A percentile compares a stretch with the other conserved stretches of the same genome.
These are phyloP conservation scores for Lecanoromycetidae sp. DNA, from an alignment of 2,329 filamentous ascomycete genomes.

Conservation along the genomic window DNA sequence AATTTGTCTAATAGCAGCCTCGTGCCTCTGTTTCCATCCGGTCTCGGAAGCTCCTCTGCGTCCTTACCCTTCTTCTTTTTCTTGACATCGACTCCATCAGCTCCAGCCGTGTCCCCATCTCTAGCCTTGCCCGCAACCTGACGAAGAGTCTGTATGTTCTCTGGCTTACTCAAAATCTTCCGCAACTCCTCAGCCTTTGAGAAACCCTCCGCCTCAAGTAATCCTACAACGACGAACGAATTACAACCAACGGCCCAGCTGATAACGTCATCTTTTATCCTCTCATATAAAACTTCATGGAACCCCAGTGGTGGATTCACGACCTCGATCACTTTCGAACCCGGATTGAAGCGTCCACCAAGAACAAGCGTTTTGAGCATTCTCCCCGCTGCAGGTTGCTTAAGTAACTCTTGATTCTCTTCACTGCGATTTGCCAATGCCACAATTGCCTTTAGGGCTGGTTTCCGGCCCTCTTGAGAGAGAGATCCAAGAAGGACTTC, in stretches of 20 bases:
- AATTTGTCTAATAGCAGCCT: slow-evolving; percentile 40
- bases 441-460: slow-evolving; percentile 57
- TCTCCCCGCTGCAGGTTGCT: slow-evolving; percentile 56
- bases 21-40: slow-evolving; percentile 49
- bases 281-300: slow-evolving; percentile 64
- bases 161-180: slow-evolving; percentile 49
- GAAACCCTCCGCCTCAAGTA: slow-evolving; percentile 66
- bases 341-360: slow-evolving; percentile 73
- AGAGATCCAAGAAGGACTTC: slow-evolving; percentile 67
- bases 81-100: no score
- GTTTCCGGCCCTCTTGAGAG: slow-evolving; percentile 66
- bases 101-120: no score
- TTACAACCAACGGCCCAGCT: slow-evolving; percentile 78
- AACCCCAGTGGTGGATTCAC: slow-evolving; percentile 70
- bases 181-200: slow-evolving; percentile 53
- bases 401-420: slow-evolving; percentile 40
- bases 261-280: slow-evolving; percentile 62
- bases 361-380: slow-evolving; percentile 87
- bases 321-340: slow-evolving; percentile 55
- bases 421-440: slow-evolving; percentile 30
- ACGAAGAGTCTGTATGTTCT: slow-evolving; percentile 54
- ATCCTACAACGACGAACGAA: slow-evolving; percentile 71
- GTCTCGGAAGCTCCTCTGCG: background rate
- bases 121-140: slow-evolving; percentile 44
- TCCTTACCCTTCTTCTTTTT: slow-evolving; percentile 34